Evolutionary conservation across 176 grass and related monocot species (phyloP).

Genomic region (Poa annua): DNA sequence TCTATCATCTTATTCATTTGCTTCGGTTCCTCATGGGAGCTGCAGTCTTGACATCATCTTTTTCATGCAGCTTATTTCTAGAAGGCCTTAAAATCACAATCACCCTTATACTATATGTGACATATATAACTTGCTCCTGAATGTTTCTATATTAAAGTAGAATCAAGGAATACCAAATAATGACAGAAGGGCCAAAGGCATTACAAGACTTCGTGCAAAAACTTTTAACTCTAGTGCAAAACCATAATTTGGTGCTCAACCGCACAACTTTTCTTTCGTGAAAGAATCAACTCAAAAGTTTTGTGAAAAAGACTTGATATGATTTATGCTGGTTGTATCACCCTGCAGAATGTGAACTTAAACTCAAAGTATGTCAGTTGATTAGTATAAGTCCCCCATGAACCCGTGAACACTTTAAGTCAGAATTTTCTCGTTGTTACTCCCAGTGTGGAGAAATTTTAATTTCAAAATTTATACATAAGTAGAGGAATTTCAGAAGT

Average conservation of each 20-base stretch:
- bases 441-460: neutral
- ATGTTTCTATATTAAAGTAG: conserved; percentile 14
- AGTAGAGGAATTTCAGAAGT: conserved; percentile 2
- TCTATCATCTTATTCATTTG: conserved; percentile 10
- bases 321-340: neutral
- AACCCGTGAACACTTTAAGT: neutral
- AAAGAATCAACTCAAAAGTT: neutral
- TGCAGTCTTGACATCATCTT: neutral
- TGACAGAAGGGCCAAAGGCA: neutral
- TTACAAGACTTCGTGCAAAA: neutral
- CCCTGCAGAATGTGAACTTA: neutral
- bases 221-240: neutral
- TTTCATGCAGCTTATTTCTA: neutral
- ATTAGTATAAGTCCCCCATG: neutral
- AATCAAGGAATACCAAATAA: conserved; percentile 1
- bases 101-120: neutral
- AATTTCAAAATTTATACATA: neutral
- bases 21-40: neutral
- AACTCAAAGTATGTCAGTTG: neutral
- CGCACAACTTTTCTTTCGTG: neutral
- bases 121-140: neutral
- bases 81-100: neutral
- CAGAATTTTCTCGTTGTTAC: conserved; percentile 1
- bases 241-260: neutral
- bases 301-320: neutral